A percentile compares a stretch with the other conserved stretches of the same genome.
Evolutionary conservation across 2,329 filamentous ascomycete species (phyloP).

Genomic region (Clonostachys byssicola): DNA sequence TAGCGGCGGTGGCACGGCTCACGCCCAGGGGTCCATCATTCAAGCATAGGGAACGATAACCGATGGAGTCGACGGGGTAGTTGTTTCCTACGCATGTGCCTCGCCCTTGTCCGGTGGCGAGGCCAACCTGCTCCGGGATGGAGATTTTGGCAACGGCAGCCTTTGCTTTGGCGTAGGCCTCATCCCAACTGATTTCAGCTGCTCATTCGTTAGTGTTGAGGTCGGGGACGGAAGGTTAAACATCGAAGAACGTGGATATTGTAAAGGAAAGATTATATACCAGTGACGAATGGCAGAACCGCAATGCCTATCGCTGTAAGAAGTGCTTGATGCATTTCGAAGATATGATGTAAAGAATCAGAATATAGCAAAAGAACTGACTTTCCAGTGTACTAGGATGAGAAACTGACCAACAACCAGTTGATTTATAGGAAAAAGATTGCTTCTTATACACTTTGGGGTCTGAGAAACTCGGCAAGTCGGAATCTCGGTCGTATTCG

Average conservation of each 20-base stretch:
- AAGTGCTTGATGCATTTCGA: neutral
- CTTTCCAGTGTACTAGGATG: no score
- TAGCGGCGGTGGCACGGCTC: slow-evolving; percentile 62
- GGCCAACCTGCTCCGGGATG: slow-evolving; percentile 71
- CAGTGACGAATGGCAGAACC: slow-evolving; percentile 1
- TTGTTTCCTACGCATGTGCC: slow-evolving; percentile 65
- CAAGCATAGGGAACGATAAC: slow-evolving; percentile 70
- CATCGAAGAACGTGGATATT: neutral
- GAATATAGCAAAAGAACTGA: no score
- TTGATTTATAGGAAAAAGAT: no score
- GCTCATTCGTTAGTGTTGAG: neutral
- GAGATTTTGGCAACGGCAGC: slow-evolving; percentile 65
- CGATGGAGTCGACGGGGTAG: slow-evolving; percentile 46
- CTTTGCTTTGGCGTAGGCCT: slow-evolving; percentile 67
- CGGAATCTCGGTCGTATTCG: no score
- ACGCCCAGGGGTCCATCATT: slow-evolving; percentile 80
- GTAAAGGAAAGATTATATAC: neutral
- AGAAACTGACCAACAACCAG: no score
- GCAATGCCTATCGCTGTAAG: neutral
- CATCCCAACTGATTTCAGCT: slow-evolving; percentile 44
- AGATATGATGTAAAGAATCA: no score
- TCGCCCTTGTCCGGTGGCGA: slow-evolving; percentile 68
- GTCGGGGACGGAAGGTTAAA: neutral
- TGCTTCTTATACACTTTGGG: no score
- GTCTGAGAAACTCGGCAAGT: no score